Evolutionary conservation across 1,139 yeast genomes (phyloP).

Genomic region (Komagataea norvegica): DNA sequence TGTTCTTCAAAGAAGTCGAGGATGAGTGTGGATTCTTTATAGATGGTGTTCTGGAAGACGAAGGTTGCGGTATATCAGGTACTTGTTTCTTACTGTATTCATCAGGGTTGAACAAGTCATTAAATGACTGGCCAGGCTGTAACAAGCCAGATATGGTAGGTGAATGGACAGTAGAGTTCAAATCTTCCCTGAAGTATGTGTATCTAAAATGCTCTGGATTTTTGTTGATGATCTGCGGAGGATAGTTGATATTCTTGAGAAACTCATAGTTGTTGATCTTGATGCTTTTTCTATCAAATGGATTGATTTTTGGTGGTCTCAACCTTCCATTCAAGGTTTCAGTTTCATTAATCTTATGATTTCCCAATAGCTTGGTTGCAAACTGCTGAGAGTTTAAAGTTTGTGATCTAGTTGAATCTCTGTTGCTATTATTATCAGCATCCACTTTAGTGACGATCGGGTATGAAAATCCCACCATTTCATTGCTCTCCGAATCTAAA

Average conservation of each 20-base stretch:
- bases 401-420: background rate
- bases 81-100: conserved; percentile 29
- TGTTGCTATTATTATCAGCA: conserved; percentile 24
- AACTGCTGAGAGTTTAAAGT: conserved; percentile 8
- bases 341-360: conserved; percentile 58
- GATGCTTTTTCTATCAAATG: conserved; percentile 56
- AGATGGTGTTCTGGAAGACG: conserved; percentile 10
- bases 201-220: conserved; percentile 57
- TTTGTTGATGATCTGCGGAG: conserved; percentile 38
- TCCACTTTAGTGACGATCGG: conserved; percentile 39
- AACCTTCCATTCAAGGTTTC: conserved; percentile 56
- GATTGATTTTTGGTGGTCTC: conserved; percentile 71
- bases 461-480: conserved; percentile 32
- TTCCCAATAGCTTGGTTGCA: conserved; percentile 29
- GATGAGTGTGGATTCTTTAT: conserved; percentile 10
- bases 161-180: conserved; percentile 84
- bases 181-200: conserved; percentile 88
- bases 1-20: conserved; percentile 11
- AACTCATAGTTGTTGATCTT: conserved; percentile 22
- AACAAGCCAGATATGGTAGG: conserved; percentile 82
- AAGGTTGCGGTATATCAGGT: no score
- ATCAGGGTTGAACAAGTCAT: conserved; percentile 43
- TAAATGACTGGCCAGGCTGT: conserved; percentile 48
- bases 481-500: conserved; percentile 25
- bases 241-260: conserved; percentile 28